Evolutionary conservation across 352 stramenopile species (phyloP), one percentile per base, ranked within the genome.

Genomic region (Globisporangium emineosum): DNA sequence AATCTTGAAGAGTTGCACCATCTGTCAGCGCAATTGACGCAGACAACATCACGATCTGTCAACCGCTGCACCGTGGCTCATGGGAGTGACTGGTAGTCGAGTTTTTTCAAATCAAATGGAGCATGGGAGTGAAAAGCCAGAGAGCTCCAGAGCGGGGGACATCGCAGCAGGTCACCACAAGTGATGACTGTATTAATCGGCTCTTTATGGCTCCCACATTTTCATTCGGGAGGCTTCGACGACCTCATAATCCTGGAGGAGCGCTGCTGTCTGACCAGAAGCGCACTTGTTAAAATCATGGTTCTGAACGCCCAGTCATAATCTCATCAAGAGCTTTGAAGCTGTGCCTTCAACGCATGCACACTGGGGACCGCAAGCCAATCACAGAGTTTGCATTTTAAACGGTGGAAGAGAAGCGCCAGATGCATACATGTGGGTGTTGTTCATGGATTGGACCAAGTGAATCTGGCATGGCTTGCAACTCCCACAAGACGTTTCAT

Each of bases 11-110:
- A 55, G 49, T 21, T 56, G 27, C 50, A 56, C 12, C 17, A 37
- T 25, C 50, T 56, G 50, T 56, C 50, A 56, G 8, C 2, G 45
- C 43, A 21, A 54, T 21, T 53, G 47, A 53, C 47, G 47, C n/a
- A 5, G 35, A 43, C 35, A 45, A 45, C 37, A 3, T 55, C 49
- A 33, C 49, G 49, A 55, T 55, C 49, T n/a, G 13, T 55, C 49
- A 55, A 55, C 25, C 5, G 15, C 35, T 13, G 19, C 32, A 37
- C 9, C 32, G 9, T 17, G 35, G n/a, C n/a, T n/a, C n/a, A n/a
- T n/a, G n/a, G n/a, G n/a, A n/a, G n/a, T n/a, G n/a, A n/a, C n/a
- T n/a, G n/a, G n/a, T n/a, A n/a, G n/a, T n/a, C n/a, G n/a, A n/a
- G n/a, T n/a, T n/a, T n/a, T n/a, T n/a, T n/a, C n/a, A n/a, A n/a